phyloP scores from a whole-genome alignment of 2,329 filamentous ascomycete species.

The Epichloe sp. region DNA sequence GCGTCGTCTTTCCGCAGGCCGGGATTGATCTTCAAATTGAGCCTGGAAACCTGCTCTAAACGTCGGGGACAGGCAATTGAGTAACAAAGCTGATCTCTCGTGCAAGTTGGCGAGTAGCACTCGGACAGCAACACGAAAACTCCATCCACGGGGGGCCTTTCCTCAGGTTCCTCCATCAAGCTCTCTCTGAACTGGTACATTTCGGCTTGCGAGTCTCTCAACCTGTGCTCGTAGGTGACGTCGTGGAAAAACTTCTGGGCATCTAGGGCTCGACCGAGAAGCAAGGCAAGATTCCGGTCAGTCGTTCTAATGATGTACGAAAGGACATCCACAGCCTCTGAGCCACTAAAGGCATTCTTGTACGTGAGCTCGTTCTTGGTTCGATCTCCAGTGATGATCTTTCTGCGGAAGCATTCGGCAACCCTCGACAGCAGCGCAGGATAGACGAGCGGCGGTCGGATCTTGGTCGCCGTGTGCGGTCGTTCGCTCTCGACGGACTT shows the following conservation, averaged over 20 bases:
- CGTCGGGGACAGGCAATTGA: conserved; percentile 92
- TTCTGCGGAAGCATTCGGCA: conserved; percentile 80
- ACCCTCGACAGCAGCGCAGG: conserved; percentile 89
- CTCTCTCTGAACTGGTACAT: conserved; percentile 96
- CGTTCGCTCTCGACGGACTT: conserved; percentile 41
- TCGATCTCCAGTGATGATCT: conserved; percentile 73
- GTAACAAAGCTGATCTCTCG: conserved; percentile 88
- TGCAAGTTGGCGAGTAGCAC: conserved; percentile 97
- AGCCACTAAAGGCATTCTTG: conserved; percentile 91
- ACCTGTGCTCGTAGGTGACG: conserved; percentile 90
- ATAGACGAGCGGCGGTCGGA: conserved; percentile 74
- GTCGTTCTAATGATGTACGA: conserved; percentile 96
- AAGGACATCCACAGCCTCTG: conserved; percentile 89
- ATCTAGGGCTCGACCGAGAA: conserved; percentile 83
- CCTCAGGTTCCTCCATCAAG: conserved; percentile 69
- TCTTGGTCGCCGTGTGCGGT: conserved; percentile 45
- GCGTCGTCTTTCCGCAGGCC: conserved; percentile 58
- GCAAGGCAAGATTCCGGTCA: conserved; percentile 82
- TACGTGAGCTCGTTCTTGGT: conserved; percentile 96
- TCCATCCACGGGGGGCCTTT: conserved; percentile 67
- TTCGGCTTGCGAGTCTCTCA: conserved; percentile 87
- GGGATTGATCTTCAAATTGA: conserved; percentile 87
- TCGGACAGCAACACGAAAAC: conserved; percentile 94
- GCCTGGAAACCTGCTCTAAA: conserved; percentile 83
- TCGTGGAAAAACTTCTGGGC: conserved; percentile 99